A percentile compares a stretch with the other conserved stretches of the same genome.
Conservation (phyloP, 2,329 filamentous ascomycete species). For the Ophiostoma sp. region DNA sequence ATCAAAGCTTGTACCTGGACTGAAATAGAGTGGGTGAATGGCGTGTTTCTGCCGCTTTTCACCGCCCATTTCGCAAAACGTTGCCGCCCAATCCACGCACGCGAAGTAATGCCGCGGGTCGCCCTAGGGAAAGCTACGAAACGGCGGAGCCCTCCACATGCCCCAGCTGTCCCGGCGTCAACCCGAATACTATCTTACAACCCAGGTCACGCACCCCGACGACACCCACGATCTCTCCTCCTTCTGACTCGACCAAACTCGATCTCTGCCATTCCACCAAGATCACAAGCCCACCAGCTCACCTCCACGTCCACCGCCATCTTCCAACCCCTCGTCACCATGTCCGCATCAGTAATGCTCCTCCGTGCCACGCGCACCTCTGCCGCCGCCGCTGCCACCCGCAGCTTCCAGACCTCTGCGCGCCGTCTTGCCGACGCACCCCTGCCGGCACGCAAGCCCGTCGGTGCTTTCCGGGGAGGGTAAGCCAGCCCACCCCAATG, state of each 20-base stretch:
- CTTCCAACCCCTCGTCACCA: constrained; percentile 27
- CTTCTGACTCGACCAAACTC: neutral
- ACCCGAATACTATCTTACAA: neutral
- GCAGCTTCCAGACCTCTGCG: constrained; percentile 48
- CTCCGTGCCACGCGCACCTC: constrained; percentile 33
- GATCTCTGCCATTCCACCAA: neutral
- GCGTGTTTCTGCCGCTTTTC: constrained; percentile 10
- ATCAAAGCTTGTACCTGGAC: no score
- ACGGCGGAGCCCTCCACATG: neutral
- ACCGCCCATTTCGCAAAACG: constrained; percentile 8
- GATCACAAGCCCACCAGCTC: neutral
- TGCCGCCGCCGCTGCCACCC: constrained; percentile 31
- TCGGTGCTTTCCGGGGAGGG: constrained; percentile 59
- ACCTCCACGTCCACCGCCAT: constrained; percentile 4
- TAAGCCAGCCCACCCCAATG: constrained; percentile 33
- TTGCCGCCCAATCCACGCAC: constrained; percentile 10
- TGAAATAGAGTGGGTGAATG: neutral
- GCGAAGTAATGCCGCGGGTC: constrained; percentile 7
- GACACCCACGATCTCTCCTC: neutral
- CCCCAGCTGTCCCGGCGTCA: neutral
- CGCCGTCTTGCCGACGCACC: constrained; percentile 42
- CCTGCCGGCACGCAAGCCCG: constrained; percentile 52
- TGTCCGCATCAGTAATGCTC: constrained; percentile 44
- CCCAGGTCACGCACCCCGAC: neutral
- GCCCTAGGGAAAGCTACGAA: neutral